phyloP scores from a whole-genome alignment of 805 yeast genomes.

The Candida boleticola region DNA sequence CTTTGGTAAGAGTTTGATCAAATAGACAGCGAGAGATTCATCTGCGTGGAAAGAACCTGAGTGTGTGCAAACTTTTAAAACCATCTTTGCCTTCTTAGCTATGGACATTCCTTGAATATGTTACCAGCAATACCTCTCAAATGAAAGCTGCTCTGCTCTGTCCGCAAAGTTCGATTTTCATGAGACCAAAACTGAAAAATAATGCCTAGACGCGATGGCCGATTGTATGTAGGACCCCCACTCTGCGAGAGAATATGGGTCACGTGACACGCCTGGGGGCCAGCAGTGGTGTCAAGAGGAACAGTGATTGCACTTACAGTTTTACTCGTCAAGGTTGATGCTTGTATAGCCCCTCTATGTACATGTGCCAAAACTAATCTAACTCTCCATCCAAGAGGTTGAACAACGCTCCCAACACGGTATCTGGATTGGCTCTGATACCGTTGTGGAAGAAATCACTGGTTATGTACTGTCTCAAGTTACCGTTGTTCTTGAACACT shows the following conservation, averaged over 20 bases:
- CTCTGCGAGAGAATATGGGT: too few species aligned
- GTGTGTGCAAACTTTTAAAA: constrained; percentile 78
- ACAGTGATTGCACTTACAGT: too few species aligned
- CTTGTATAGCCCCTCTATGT: too few species aligned
- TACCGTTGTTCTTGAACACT: constrained; percentile 28
- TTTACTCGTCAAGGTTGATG: too few species aligned
- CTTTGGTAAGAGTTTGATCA: constrained; percentile 71
- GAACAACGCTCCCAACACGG: constrained; percentile 40
- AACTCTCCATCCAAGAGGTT: constrained; percentile 38
- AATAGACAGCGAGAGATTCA: constrained; percentile 89
- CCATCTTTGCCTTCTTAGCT: constrained; percentile 10
- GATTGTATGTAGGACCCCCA: not conserved
- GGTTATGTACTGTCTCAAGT: constrained; percentile 42
- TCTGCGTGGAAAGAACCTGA: constrained; percentile 97
- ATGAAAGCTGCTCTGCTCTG: too few species aligned
- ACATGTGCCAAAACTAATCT: too few species aligned
- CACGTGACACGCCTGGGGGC: too few species aligned
- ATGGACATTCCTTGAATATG: too few species aligned
- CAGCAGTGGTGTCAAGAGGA: too few species aligned
- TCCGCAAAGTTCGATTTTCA: too few species aligned
- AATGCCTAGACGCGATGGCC: constrained; percentile 1
- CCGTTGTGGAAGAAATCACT: constrained; percentile 55
- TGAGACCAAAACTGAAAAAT: too few species aligned
- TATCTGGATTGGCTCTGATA: constrained; percentile 38
- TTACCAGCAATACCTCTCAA: not conserved